A percentile compares a stretch with the other conserved stretches of the same genome.
These are phyloP conservation scores for Tuber brumale DNA, from an alignment of 495 filamentous ascomycete species.

Conservation along the genomic window DNA sequence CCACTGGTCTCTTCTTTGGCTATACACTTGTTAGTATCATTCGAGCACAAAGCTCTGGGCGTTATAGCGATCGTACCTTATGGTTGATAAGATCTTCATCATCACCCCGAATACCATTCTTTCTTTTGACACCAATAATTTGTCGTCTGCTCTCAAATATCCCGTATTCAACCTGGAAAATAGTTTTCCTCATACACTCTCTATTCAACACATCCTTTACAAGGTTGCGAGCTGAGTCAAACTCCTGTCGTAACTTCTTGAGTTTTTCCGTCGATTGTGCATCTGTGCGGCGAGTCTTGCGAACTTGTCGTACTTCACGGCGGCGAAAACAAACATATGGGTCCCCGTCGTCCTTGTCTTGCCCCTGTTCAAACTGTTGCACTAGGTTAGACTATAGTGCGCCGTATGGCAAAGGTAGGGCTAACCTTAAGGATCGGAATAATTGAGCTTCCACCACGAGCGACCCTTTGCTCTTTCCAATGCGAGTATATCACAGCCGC, in stretches of 20 bases:
- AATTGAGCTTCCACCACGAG: constrained; percentile 59
- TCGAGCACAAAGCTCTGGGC: constrained; percentile 45
- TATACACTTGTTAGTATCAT: constrained; percentile 54
- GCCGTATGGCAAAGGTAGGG: constrained; percentile 2
- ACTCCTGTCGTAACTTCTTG: constrained; percentile 79
- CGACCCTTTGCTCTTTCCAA: constrained; percentile 69
- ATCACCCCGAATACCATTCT: constrained; percentile 79
- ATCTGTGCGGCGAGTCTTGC: constrained; percentile 90
- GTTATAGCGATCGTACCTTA: constrained; percentile 56
- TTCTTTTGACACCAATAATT: constrained; percentile 80
- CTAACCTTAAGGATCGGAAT: constrained; percentile 67
- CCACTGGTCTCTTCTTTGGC: constrained; percentile 51
- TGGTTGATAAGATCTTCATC: constrained; percentile 94
- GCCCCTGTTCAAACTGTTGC: constrained; percentile 72
- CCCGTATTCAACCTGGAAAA: constrained; percentile 62
- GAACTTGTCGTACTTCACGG: constrained; percentile 85
- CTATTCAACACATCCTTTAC: constrained; percentile 68
- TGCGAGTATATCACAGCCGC: constrained; percentile 84
- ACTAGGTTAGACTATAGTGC: background rate
- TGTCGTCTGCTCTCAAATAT: constrained; percentile 74
- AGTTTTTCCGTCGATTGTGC: constrained; percentile 91
- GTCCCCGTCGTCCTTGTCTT: constrained; percentile 90
- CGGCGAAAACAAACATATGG: constrained; percentile 98
- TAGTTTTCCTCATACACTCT: constrained; percentile 68
- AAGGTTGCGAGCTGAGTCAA: constrained; percentile 80